These are phyloP conservation scores for Solanum sejunctum DNA, from an alignment of 257 asterid species.

Conservation along the genomic window DNA sequence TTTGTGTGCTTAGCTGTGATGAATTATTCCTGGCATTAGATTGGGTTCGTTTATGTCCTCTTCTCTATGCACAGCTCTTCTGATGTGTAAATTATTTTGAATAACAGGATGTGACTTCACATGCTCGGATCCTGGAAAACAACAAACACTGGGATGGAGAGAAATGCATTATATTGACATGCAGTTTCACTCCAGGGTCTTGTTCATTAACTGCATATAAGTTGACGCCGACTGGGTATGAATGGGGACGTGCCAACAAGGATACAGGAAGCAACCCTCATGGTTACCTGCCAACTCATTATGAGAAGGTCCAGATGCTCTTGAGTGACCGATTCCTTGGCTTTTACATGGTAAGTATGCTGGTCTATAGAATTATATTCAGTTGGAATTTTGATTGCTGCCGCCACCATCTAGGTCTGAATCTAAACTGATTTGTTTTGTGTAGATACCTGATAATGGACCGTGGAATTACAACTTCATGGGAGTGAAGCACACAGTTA, in stretches of 20 bases:
- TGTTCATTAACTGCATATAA: slow-evolving; percentile 94
- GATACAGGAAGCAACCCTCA: slow-evolving; percentile 91
- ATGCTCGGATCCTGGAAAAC: slow-evolving; percentile 67
- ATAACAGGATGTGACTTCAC: slow-evolving; percentile 62
- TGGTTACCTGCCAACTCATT: slow-evolving; percentile 87
- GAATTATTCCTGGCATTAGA: background rate
- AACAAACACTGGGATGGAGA: slow-evolving; percentile 99
- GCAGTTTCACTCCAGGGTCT: slow-evolving; percentile 98
- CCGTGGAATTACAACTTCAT: slow-evolving; percentile 97
- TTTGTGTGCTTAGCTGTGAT: background rate
- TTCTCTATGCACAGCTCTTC: background rate
- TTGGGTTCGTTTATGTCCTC: background rate
- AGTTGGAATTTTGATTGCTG: background rate
- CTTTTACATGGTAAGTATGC: slow-evolving; percentile 71
- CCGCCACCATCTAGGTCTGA: background rate
- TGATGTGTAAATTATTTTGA: background rate
- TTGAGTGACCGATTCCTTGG: slow-evolving; percentile 95
- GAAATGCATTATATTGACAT: slow-evolving; percentile 83
- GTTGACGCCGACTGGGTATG: slow-evolving; percentile 89
- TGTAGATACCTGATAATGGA: slow-evolving; percentile 85
- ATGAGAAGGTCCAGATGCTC: slow-evolving; percentile 98
- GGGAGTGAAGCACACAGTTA: slow-evolving; percentile 82
- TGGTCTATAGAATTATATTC: background rate
- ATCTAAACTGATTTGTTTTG: background rate
- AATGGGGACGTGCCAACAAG: slow-evolving; percentile 92